These are phyloP conservation scores for Kregervanrija delftensis DNA, from an alignment of 805 yeast species.

Conservation along the genomic window DNA sequence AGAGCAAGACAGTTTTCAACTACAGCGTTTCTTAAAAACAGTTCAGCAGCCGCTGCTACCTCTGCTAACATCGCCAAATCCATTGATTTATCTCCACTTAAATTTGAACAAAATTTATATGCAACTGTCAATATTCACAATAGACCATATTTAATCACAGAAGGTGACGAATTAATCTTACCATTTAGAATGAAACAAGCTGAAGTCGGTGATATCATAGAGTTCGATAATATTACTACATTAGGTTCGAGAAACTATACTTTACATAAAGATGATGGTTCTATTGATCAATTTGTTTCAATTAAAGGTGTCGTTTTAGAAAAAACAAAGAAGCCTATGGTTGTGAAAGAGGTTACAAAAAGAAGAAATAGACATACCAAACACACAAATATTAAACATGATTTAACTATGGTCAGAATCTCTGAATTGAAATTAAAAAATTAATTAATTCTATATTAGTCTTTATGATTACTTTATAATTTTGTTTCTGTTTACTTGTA, in stretches of 20 bases:
- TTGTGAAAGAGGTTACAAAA: constrained; percentile 66
- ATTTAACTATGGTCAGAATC: constrained; percentile 70
- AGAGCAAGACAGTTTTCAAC: not conserved
- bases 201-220: constrained; percentile 75
- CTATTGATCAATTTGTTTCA: constrained; percentile 46
- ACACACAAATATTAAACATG: constrained; percentile 60
- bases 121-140: constrained; percentile 79
- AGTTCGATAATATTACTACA: constrained; percentile 67
- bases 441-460: constrained; percentile 1
- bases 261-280: constrained; percentile 41
- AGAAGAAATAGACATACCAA: constrained; percentile 73
- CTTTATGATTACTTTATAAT: not conserved
- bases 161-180: constrained; percentile 77
- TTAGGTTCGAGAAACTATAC: constrained; percentile 84
- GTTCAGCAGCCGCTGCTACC: constrained; percentile 3
- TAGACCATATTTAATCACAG: constrained; percentile 81
- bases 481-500: not conserved
- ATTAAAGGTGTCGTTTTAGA: constrained; percentile 80
- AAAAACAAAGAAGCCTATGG: constrained; percentile 74
- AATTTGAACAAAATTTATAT: constrained; percentile 61
- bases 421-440: constrained; percentile 55
- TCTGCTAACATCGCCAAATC: constrained; percentile 1
- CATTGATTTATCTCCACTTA: constrained; percentile 53
- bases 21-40: not conserved
- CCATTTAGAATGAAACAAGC: constrained; percentile 76